These are phyloP conservation scores for Neofusicoccum cordaticola DNA, from an alignment of 2,329 filamentous ascomycete genomes.

Conservation along the genomic window DNA sequence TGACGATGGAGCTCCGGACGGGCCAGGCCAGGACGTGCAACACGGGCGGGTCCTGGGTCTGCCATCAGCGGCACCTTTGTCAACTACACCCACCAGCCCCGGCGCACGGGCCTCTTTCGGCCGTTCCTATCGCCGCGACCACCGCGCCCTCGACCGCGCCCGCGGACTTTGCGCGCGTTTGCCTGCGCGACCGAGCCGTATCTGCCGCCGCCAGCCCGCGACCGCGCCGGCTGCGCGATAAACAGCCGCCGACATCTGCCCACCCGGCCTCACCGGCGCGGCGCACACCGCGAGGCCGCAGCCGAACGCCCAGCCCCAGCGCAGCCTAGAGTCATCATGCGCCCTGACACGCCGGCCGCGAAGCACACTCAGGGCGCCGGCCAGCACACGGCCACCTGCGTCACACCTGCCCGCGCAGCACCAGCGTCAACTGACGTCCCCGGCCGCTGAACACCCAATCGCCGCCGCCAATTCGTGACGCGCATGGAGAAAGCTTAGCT, in stretches of 20 bases:
- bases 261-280: not conserved
- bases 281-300: not conserved
- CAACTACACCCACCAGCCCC: not conserved
- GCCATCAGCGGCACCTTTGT: slow-evolving; percentile 17
- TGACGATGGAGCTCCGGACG: slow-evolving; percentile 26
- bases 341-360: not conserved
- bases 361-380: not conserved
- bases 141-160: not conserved
- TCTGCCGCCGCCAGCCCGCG: not conserved
- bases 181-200: not conserved
- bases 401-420: not conserved
- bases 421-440: not conserved
- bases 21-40: slow-evolving; percentile 24
- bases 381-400: not conserved
- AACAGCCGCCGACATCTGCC: not conserved
- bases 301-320: not conserved
- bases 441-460: not conserved
- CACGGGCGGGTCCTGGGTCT: slow-evolving; percentile 2
- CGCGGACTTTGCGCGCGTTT: not conserved
- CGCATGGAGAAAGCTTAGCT: slow-evolving; percentile 8
- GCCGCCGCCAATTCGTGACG: not conserved
- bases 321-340: not conserved
- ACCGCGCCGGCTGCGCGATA: too few species aligned
- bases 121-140: slow-evolving; percentile 19
- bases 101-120: slow-evolving; percentile 6